phyloP scores from a whole-genome alignment of 768 basidiomycete genomes.

The Albatrellus ellisii region DNA sequence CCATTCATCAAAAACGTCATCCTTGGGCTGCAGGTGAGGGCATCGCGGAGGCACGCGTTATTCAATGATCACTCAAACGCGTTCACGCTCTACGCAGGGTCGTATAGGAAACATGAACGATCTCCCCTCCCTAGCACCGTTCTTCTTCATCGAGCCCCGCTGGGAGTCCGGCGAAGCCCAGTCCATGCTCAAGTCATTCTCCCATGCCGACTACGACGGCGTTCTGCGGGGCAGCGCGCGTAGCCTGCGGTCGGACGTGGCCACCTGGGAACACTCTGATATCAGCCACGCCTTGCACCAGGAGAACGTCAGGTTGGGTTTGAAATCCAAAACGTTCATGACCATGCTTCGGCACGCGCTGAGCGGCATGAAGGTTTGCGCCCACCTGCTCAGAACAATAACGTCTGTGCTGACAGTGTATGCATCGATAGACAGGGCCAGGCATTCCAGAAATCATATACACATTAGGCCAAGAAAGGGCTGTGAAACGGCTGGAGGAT shows the following conservation, averaged over 20 bases:
- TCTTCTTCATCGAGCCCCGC: conserved; percentile 67
- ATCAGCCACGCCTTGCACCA: conserved; percentile 29
- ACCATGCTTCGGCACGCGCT: conserved; percentile 63
- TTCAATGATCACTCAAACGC: background rate
- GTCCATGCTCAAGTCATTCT: conserved; percentile 33
- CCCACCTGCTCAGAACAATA: background rate
- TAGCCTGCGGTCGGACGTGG: conserved; percentile 25
- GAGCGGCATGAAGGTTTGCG: conserved; percentile 65
- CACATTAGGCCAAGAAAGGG: conserved; percentile 19
- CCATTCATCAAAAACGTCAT: conserved; percentile 9
- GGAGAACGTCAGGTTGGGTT: conserved; percentile 25
- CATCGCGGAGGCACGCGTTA: background rate
- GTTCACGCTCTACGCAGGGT: conserved; percentile 28
- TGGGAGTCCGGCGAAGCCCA: conserved; percentile 39
- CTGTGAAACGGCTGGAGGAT: conserved; percentile 14
- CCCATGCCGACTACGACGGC: conserved; percentile 26
- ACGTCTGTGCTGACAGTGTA: background rate
- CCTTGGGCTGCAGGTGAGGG: conserved; percentile 18
- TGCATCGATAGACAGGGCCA: conserved; percentile 18
- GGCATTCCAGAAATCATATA: conserved; percentile 20
- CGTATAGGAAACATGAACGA: conserved; percentile 62
- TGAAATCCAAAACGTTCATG: conserved; percentile 48
- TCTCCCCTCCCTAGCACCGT: conserved; percentile 53
- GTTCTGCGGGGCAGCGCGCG: conserved; percentile 18
- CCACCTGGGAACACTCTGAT: no score